Evolutionary conservation across 768 basidiomycete species (phyloP).

Genomic region (Lentinus brumalis): DNA sequence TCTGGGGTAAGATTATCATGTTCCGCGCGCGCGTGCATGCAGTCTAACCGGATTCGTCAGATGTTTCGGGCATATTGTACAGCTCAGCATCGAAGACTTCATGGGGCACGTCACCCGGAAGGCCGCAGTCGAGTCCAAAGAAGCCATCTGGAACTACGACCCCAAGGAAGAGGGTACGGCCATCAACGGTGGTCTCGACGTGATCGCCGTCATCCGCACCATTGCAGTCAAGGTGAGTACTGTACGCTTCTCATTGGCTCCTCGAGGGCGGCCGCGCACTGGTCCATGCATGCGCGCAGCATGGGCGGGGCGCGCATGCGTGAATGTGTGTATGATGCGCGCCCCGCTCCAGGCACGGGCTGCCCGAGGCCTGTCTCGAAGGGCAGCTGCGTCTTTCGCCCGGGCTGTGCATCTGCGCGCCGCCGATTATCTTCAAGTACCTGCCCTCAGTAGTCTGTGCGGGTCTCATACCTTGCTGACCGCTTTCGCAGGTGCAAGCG

Average conservation of each 20-base stretch:
- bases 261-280: not conserved
- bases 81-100: conserved; percentile 30
- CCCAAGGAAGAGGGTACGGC: conserved; percentile 26
- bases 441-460: too few species aligned
- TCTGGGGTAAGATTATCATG: not conserved
- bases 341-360: too few species aligned
- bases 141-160: conserved; percentile 39
- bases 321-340: too few species aligned
- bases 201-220: conserved; percentile 33
- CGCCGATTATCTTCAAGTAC: too few species aligned
- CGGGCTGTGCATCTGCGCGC: too few species aligned
- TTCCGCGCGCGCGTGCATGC: conserved; percentile 7
- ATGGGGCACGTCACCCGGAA: conserved; percentile 36
- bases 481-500: too few species aligned
- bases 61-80: conserved; percentile 35
- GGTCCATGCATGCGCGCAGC: too few species aligned
- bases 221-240: conserved; percentile 34
- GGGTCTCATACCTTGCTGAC: too few species aligned
- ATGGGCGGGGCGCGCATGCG: too few species aligned
- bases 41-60: not conserved
- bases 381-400: too few species aligned
- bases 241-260: not conserved
- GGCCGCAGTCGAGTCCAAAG: conserved; percentile 29
- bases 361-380: too few species aligned
- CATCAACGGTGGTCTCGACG: conserved; percentile 32